Base-by-base conservation (phyloP, 1,284 basidiomycete species). In the Ustilago loliicola region DNA sequence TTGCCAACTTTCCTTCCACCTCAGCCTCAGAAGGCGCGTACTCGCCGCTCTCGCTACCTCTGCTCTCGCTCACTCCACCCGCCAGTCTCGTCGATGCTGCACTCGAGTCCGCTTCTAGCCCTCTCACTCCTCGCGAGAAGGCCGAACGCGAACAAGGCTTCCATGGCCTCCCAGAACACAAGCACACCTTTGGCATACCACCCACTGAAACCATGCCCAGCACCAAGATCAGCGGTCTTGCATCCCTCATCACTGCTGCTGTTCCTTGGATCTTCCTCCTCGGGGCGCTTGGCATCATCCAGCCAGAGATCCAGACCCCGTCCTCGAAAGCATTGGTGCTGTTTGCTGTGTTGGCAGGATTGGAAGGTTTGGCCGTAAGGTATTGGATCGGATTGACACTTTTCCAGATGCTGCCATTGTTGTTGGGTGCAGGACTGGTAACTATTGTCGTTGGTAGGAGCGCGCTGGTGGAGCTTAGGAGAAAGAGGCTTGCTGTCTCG, bases 331-430 rank as follows among this genome's bases (percentile, higher is more conserved):
- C 57, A 10, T n/a, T 62, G 29, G 57, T 73, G 8, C 63, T 83
- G 25, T 65, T 83, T 8, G 62, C 40, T 19, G 48, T 61, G 19
- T 55, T 83, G 17, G 57, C 67, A 1, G 63, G 60, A 0, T 60
- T 83, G 36, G 81, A 83, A 40, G 65, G 53, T 6, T 53, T 83
- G 36, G 81, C 81, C 1, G 57, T 82, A 9, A 63, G 57, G 52
- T 83, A 80, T 57, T 83, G 81, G 81, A 61, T 79, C 50, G 72
- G 76, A 5, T 57, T 83, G 65, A 82, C 81, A 21, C 61, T 83
- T 27, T 81, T 83, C 72, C 59, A 72, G 59, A 77, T 83, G 78
- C 47, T 83, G 23, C 81, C 81, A 29, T 55, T 70, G 50, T 62
- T 83, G 54, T 23, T 79, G 15, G 76, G 61, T 34, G 70, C 54